Base-by-base conservation (phyloP, 2,329 filamentous ascomycete genomes). In the Alternaria arbusti region DNA sequence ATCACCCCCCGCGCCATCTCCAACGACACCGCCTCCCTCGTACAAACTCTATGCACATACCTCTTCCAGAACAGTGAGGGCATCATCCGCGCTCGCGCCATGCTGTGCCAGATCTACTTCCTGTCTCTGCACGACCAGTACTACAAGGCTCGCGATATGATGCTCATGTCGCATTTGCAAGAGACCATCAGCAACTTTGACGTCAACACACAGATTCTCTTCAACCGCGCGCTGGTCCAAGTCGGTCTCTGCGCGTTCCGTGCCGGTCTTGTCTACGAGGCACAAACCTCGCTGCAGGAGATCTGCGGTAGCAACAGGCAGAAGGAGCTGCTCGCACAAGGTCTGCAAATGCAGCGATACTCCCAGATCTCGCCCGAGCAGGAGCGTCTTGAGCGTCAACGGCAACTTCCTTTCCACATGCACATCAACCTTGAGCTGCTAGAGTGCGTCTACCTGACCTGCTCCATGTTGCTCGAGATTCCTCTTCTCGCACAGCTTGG, bases 21-120 rank as follows among this genome's bases (percentile, higher is more conserved):
- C 54, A 83, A 86, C 69, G 92, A 97, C 77, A 90, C 94, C 64
- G 83, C 87, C 65, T 85, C 86, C 56, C 89, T 99, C 49, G 90
- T 99, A 75, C 91, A 94, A 79, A 89, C 90, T 36, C 91, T 99
- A 57, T 97, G 93, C 89, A 93, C 91, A 80, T 97, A 97, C 82
- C 90, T 99, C 47, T 99, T 98, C 87, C 87, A 89, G 81, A 86
- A 97, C 85, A 96, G 93, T 80, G 94, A 97, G 78, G 94, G 95
- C 72, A 98, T 99, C 75, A 94, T 97, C 77, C 91, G 95, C 70
- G 96, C 95, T 64, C 91, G 96, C 64, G 95, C 96, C 49, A 98
- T 99, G 94, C 87, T 99, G 66, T 97, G 93, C 86, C 94, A 98
- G 83, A 96, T 99, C 68, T 99, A 99, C 86, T 97, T 97, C 89